Percentiles rank a stretch among this genome's conserved stretches.
phyloP scores from a whole-genome alignment of 139 green algal species.

The Tetratostichococcus sp. region DNA sequence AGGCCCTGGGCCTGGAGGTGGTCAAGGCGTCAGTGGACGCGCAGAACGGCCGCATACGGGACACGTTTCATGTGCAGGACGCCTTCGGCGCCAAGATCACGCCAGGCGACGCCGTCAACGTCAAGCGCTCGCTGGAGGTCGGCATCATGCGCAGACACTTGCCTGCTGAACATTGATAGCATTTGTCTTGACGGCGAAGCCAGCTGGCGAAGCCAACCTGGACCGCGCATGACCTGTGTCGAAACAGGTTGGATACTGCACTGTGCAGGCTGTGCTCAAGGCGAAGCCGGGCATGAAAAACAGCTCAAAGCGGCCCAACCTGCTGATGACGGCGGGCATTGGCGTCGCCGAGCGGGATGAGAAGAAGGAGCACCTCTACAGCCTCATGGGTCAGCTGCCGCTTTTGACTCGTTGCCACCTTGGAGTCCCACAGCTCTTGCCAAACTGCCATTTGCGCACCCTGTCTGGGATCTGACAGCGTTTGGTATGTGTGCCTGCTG shows the following conservation, averaged over 20 bases:
- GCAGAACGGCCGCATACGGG: slow-evolving; percentile 38
- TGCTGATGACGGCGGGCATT: slow-evolving; percentile 14
- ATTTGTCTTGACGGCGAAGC: too few relatives aligned
- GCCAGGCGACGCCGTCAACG: slow-evolving; percentile 2
- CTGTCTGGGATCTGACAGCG: too few relatives aligned
- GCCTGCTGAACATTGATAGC: too few relatives aligned
- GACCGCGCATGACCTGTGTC: too few relatives aligned
- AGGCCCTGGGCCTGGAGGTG: slow-evolving; percentile 78
- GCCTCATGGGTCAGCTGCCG: slow-evolving; percentile 81
- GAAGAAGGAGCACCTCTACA: slow-evolving; percentile 53
- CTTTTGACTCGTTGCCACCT: neutral
- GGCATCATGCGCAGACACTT: neutral
- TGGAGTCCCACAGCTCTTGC: too few relatives aligned
- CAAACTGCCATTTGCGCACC: too few relatives aligned
- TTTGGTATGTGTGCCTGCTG: too few relatives aligned
- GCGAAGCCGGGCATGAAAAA: neutral
- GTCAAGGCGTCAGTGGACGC: slow-evolving; percentile 50
- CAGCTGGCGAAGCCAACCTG: too few relatives aligned
- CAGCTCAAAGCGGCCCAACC: slow-evolving; percentile 16
- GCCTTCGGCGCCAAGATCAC: slow-evolving; percentile 24
- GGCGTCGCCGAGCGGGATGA: slow-evolving; percentile 20
- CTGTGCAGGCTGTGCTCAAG: neutral
- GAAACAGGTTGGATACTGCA: too few relatives aligned
- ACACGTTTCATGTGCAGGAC: slow-evolving; percentile 83
- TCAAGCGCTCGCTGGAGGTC: slow-evolving; percentile 22